These are phyloP conservation scores for Pogostemon cablin DNA, from an alignment of 257 asterid genomes.

Conservation along the genomic window DNA sequence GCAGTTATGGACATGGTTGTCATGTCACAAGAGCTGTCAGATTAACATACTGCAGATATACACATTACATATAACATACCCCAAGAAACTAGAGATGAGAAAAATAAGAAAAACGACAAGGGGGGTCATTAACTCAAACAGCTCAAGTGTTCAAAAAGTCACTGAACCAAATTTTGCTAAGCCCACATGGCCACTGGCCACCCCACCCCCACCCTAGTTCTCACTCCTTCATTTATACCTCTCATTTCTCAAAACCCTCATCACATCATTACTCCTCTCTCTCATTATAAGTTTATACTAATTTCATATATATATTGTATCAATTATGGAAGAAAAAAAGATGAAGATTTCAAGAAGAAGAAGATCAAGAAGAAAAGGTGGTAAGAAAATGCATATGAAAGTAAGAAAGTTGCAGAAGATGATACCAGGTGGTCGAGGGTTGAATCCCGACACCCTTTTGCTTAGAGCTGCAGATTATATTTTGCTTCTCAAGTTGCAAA, in stretches of 20 bases:
- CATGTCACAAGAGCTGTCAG: not conserved
- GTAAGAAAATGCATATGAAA: constrained; percentile 33
- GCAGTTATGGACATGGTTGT: not conserved
- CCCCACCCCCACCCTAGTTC: constrained; percentile 2
- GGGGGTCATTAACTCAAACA: constrained; percentile 41
- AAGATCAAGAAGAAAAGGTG: constrained; percentile 17
- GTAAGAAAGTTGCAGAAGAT: constrained; percentile 46
- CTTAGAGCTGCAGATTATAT: constrained; percentile 49
- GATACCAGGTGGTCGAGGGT: constrained; percentile 40
- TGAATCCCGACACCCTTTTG: constrained; percentile 44
- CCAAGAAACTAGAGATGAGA: not conserved
- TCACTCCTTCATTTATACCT: constrained; percentile 31
- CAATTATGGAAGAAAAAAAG: constrained; percentile 33
- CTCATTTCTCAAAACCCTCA: constrained; percentile 30
- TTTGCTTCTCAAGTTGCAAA: constrained; percentile 46
- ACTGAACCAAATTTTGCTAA: constrained; percentile 31
- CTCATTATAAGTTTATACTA: not conserved
- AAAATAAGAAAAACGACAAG: constrained; percentile 9
- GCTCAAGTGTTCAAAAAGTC: constrained; percentile 37
- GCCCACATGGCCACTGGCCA: constrained; percentile 35
- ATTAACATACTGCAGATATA: not conserved
- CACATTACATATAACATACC: not conserved
- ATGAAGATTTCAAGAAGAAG: constrained; percentile 18
- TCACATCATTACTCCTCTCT: not conserved
- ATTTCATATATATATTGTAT: not conserved